Conservation (phyloP, 352 stramenopile genomes). For the Phytophthora nicotianae region DNA sequence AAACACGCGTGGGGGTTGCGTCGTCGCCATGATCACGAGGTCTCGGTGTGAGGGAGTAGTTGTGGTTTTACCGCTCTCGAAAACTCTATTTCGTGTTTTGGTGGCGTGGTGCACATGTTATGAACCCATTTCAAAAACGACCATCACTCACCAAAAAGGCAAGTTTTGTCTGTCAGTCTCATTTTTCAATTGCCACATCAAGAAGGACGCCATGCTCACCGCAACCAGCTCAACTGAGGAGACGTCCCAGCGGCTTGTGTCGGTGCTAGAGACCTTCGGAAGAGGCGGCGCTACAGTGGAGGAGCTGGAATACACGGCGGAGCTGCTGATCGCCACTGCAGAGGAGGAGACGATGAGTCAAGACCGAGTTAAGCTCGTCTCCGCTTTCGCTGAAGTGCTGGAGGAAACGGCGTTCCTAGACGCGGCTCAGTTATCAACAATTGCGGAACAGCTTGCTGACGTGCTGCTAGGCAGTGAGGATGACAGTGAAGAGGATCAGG, state of each 20-base stretch:
- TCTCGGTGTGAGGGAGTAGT: slow-evolving; percentile 18
- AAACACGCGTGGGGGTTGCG: slow-evolving; percentile 52
- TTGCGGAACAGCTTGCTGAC: slow-evolving; percentile 32
- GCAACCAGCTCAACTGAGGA: slow-evolving; percentile 8
- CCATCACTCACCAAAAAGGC: slow-evolving; percentile 30
- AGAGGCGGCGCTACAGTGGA: slow-evolving; percentile 23
- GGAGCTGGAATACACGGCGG: slow-evolving; percentile 70
- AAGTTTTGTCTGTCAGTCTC: slow-evolving; percentile 2
- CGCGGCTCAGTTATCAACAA: slow-evolving; percentile 6
- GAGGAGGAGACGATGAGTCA: slow-evolving; percentile 37
- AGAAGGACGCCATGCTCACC: slow-evolving; percentile 17
- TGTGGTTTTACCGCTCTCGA: slow-evolving; percentile 14
- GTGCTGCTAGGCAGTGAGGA: slow-evolving; percentile 24
- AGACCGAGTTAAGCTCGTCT: slow-evolving; percentile 27
- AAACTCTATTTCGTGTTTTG: slow-evolving; percentile 27
- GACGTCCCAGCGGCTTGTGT: slow-evolving; percentile 26
- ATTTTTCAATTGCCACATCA: slow-evolving; percentile 18
- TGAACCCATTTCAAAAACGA: slow-evolving; percentile 9
- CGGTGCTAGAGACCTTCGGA: slow-evolving; percentile 30
- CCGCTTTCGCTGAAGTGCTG: slow-evolving; percentile 47
- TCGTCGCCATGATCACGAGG: slow-evolving; percentile 33
- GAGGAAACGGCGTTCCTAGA: slow-evolving; percentile 51
- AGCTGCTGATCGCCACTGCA: slow-evolving; percentile 58
- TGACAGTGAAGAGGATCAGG: slow-evolving; percentile 28
- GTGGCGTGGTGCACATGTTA: slow-evolving; percentile 4